Evolutionary conservation across 441 rosid species (phyloP), one percentile per base, ranked within the genome.

Genomic region (Pelargonium hybrid): DNA sequence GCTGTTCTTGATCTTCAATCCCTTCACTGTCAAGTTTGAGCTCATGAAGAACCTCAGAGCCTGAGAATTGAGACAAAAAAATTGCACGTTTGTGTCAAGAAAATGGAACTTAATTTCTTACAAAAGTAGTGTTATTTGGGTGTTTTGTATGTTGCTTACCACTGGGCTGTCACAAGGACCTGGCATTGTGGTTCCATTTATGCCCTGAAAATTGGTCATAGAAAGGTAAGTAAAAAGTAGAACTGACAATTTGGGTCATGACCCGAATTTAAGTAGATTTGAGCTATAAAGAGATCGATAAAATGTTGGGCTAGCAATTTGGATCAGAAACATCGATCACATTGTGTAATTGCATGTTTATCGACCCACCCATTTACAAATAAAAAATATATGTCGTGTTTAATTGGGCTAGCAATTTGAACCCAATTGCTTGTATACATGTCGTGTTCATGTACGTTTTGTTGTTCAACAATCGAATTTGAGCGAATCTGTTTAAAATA

Each of bases 151-250:
- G 18, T 64, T 5, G 72, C 84, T 84, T 76, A 78, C 85, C 43
- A 84, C 87, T 6, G 87, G 87, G 72, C 87, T 84, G 65, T 81
- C 85, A 64, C 87, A 84, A 15, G 81, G 82, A 14, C 81, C 82
- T 20, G 73, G 70, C 72, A 57, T 17, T n/a, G 79, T 64, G 50
- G 82, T 71, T 67, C 83, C 75, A 70, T 68, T 72, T 5, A 23
- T 71, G 7, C 83, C 83, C 87, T 74, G 43, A 10, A 21, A 13
- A 25, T 14, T 14, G 13, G 17, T 14, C 54, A 48, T 2, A 48
- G 17, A 14, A 48, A 48, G 17, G 10, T 52, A 9, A 39, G 18
- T 0, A 70, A 11, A 15, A 4, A 18, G 17, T 68, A 50, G 10
- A 15, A 68, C 14, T 11, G 29, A 45, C 59, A 25, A 29, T 29